These are phyloP conservation scores for Penicillium thymicola DNA, from an alignment of 2,329 filamentous ascomycete species.

Conservation along the genomic window DNA sequence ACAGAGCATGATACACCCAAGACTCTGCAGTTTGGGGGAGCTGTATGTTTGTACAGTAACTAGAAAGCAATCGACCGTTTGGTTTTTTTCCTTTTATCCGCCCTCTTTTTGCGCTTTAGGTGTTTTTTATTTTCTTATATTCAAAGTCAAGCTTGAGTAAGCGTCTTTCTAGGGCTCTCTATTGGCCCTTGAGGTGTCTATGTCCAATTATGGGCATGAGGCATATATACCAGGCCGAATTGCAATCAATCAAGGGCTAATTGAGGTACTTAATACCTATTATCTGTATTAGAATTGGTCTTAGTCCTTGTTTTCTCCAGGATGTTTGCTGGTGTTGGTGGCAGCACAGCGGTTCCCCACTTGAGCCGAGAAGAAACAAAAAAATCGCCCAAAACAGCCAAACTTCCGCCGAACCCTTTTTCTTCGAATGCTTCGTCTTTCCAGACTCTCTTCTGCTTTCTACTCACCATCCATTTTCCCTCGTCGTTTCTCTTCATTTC, in stretches of 20 bases:
- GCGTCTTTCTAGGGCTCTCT: conserved; percentile 12
- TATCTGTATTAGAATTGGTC: not conserved
- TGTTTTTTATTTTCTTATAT: not conserved
- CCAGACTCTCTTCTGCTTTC: conserved; percentile 19
- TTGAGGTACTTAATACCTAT: not conserved
- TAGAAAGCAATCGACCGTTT: conserved; percentile 39
- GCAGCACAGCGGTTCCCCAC: conserved; percentile 18
- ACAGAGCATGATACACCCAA: conserved; percentile 10
- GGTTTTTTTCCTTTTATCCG: conserved; percentile 18
- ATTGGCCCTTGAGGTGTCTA: conserved; percentile 3
- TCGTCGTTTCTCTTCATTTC: conserved; percentile 16
- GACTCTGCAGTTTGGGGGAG: conserved; percentile 14
- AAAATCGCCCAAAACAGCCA: conserved; percentile 24
- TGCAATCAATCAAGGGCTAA: not conserved
- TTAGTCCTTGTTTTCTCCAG: not conserved
- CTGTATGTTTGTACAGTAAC: conserved; percentile 41
- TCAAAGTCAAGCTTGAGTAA: conserved; percentile 8
- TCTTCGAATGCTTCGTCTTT: conserved; percentile 22
- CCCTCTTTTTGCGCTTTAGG: not conserved
- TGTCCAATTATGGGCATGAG: not conserved
- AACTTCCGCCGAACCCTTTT: conserved; percentile 27
- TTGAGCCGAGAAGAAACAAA: conserved; percentile 11
- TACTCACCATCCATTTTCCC: conserved; percentile 13
- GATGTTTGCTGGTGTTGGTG: not conserved
- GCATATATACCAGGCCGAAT: not conserved